These are phyloP conservation scores for Elongisporangium anandrum DNA, from an alignment of 352 stramenopile genomes.

Conservation along the genomic window DNA sequence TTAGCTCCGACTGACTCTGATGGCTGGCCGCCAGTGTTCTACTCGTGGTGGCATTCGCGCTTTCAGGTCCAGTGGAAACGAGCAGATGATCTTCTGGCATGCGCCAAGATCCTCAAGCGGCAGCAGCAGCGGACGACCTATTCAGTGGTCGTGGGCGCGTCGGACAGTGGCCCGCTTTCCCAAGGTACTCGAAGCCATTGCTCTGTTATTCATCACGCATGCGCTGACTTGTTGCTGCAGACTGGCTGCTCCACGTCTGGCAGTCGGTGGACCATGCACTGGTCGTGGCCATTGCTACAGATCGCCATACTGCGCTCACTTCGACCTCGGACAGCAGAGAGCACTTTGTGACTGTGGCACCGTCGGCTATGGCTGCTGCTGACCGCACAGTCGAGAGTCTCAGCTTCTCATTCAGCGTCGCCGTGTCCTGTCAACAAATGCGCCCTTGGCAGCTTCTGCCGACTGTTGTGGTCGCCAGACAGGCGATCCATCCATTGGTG, in stretches of 20 bases:
- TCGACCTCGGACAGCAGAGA: background rate
- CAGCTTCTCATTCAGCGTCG: conserved; percentile 29
- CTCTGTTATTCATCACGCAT: background rate
- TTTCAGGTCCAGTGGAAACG: conserved; percentile 52
- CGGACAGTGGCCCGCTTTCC: background rate
- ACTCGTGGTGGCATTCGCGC: conserved; percentile 15
- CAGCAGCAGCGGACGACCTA: conserved; percentile 7
- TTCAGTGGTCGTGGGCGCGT: conserved; percentile 16
- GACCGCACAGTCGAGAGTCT: conserved; percentile 13
- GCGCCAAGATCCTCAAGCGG: conserved; percentile 5
- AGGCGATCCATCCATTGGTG: conserved; percentile 35
- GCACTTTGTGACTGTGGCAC: conserved; percentile 27
- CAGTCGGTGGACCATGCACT: conserved; percentile 46
- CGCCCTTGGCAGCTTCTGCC: conserved; percentile 50
- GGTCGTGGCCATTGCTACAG: conserved; percentile 35
- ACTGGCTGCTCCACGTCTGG: conserved; percentile 44
- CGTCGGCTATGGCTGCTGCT: conserved; percentile 21
- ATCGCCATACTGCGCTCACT: conserved; percentile 8
- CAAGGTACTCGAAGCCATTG: background rate
- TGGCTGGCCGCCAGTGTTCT: background rate
- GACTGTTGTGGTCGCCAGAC: background rate
- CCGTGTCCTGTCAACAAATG: conserved; percentile 20
- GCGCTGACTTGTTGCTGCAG: conserved; percentile 3
- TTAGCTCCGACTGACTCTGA: background rate
- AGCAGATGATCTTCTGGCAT: conserved; percentile 15